phyloP scores from a whole-genome alignment of 2,329 filamentous ascomycete genomes.

The Colletotrichum orbiculare region DNA sequence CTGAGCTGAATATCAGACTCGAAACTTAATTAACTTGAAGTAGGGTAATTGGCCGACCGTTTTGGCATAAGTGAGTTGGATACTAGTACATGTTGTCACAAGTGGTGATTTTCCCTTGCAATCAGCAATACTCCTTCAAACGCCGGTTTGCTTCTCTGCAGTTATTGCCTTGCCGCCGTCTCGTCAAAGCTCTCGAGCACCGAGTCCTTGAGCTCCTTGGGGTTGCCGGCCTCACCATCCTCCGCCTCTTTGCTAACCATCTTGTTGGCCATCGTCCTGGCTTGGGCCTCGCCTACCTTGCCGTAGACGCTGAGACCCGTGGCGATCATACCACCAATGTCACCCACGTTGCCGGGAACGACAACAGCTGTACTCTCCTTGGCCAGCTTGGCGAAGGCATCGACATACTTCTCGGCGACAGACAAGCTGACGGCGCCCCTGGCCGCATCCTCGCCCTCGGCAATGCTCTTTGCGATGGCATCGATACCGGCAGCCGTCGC shows the following conservation, averaged over 20 bases:
- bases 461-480: conserved; percentile 81
- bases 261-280: conserved; percentile 71
- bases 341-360: conserved; percentile 95
- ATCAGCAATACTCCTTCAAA: conserved; percentile 17
- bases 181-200: conserved; percentile 55
- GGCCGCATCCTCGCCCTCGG: conserved; percentile 77
- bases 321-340: conserved; percentile 96
- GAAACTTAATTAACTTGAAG: no score
- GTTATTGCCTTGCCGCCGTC: conserved; percentile 46
- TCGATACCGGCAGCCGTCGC: conserved; percentile 92
- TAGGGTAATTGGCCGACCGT: no score
- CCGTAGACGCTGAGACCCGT: conserved; percentile 95
- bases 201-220: conserved; percentile 49
- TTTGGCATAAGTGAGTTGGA: conserved; percentile 26
- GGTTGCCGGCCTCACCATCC: conserved; percentile 34
- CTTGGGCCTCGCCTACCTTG: conserved; percentile 87
- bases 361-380: conserved; percentile 96
- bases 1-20: no score
- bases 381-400: conserved; percentile 90
- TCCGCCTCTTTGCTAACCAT: conserved; percentile 40
- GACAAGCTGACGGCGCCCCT: conserved; percentile 86
- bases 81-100: conserved; percentile 37
- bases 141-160: conserved; percentile 17
- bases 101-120: conserved; percentile 8
- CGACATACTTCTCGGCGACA: conserved; percentile 98